Evolutionary conservation across 1,284 basidiomycete genomes (phyloP).

Genomic region (Sanguinoderma infundibulare): DNA sequence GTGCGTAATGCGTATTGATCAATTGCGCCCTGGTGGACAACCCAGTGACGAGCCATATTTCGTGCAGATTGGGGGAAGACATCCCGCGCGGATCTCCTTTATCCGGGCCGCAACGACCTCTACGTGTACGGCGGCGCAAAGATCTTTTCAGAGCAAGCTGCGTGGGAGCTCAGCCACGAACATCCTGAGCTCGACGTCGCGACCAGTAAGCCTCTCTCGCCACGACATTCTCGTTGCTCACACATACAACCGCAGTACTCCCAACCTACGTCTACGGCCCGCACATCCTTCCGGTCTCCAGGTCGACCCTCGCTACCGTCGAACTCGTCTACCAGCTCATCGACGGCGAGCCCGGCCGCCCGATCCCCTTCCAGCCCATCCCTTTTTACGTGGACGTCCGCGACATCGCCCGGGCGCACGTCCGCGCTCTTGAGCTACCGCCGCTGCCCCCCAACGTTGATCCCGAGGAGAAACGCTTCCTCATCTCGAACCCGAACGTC

Average conservation of each 20-base stretch:
- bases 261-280: conserved; percentile 1
- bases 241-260: no score
- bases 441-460: conserved; percentile 6
- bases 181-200: neutral
- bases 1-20: no score
- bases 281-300: neutral
- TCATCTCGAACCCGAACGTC: conserved; percentile 9
- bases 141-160: neutral
- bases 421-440: conserved; percentile 25
- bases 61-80: neutral
- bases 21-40: no score
- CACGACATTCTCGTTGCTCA: no score
- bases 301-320: conserved; percentile 14
- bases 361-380: conserved; percentile 11
- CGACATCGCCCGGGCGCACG: conserved; percentile 30
- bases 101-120: neutral
- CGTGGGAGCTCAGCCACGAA: neutral
- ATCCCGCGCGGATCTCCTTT: neutral
- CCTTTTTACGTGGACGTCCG: conserved; percentile 26
- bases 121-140: neutral
- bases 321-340: conserved; percentile 20
- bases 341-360: conserved; percentile 9
- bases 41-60: no score
- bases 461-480: conserved; percentile 30
- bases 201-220: neutral